phyloP scores from a whole-genome alignment of 2,329 filamentous ascomycete genomes.

The Fusarium azukiicola region DNA sequence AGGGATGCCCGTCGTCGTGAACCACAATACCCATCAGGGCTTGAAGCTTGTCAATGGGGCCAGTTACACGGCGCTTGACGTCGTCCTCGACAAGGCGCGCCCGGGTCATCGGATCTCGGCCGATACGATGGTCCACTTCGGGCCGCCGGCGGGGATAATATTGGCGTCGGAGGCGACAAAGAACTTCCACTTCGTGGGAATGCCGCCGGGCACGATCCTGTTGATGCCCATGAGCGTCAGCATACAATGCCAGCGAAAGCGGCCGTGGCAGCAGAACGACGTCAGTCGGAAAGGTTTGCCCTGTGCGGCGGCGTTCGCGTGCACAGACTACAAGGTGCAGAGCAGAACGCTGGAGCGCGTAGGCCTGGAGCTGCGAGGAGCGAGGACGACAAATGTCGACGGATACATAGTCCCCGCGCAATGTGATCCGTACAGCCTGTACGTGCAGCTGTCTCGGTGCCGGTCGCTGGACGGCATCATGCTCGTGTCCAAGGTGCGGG shows the following conservation, averaged over 20 bases:
- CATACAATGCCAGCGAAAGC: not conserved
- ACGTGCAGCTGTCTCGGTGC: not conserved
- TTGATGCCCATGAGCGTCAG: not conserved
- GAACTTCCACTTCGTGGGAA: not conserved
- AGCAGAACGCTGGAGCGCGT: not conserved
- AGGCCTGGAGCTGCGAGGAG: slow-evolving; percentile 12
- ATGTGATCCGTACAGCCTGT: slow-evolving; percentile 15
- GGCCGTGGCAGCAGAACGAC: not conserved
- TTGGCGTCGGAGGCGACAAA: not conserved
- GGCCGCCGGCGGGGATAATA: not conserved
- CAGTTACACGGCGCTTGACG: not conserved
- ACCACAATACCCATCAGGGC: not conserved
- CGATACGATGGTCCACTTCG: not conserved
- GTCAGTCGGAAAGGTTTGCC: not conserved
- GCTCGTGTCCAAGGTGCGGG: not conserved
- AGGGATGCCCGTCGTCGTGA: not conserved
- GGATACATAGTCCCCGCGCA: not conserved
- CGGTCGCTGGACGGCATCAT: slow-evolving; percentile 10
- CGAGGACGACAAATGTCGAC: not conserved
- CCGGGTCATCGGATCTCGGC: not conserved
- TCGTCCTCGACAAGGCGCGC: not conserved
- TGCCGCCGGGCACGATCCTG: not conserved
- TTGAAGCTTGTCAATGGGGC: not conserved
- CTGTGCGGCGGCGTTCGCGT: not conserved
- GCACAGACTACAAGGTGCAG: slow-evolving; percentile 2